These are phyloP conservation scores for Cryphonectria japonica DNA, from an alignment of 2,329 filamentous ascomycete species.

Conservation along the genomic window DNA sequence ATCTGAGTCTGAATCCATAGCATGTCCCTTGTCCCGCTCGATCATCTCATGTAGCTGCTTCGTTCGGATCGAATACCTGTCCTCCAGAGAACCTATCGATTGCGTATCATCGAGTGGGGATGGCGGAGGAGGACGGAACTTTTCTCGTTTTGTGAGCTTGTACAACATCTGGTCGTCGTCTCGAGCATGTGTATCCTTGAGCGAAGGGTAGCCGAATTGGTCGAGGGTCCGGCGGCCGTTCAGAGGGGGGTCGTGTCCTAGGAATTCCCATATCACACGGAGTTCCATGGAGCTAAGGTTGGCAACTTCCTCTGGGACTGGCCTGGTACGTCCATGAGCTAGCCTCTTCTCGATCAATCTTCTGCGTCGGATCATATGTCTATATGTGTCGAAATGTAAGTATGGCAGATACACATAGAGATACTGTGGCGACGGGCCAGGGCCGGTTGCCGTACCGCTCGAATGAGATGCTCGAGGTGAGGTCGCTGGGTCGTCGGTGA, in stretches of 20 bases:
- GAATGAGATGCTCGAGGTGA: constrained; percentile 34
- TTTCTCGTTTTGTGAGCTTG: constrained; percentile 60
- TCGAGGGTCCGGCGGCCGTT: constrained; percentile 66
- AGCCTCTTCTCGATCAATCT: constrained; percentile 57
- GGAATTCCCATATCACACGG: constrained; percentile 65
- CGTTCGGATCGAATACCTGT: constrained; percentile 28
- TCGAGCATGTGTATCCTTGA: constrained; percentile 61
- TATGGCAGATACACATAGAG: constrained; percentile 61
- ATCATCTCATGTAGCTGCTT: constrained; percentile 24
- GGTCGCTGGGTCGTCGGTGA: constrained; percentile 38
- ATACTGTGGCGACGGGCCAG: constrained; percentile 35
- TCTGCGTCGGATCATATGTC: constrained; percentile 58
- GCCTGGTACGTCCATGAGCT: constrained; percentile 57
- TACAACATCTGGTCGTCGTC: constrained; percentile 72
- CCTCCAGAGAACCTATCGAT: constrained; percentile 1
- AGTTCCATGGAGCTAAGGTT: constrained; percentile 59
- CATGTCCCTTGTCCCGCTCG: constrained; percentile 24
- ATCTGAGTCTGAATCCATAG: constrained; percentile 30
- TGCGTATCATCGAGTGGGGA: neutral
- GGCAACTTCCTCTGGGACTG: constrained; percentile 58
- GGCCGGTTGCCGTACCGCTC: constrained; percentile 15
- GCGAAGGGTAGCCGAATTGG: constrained; percentile 65
- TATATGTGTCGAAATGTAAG: constrained; percentile 68
- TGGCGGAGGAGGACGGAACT: constrained; percentile 30
- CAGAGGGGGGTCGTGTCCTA: constrained; percentile 63